Percentiles rank a stretch among this genome's conserved stretches.
Evolutionary conservation across 192 early-diverging fungal species (phyloP).

Genomic region (Ramicandelaber brevisporus): DNA sequence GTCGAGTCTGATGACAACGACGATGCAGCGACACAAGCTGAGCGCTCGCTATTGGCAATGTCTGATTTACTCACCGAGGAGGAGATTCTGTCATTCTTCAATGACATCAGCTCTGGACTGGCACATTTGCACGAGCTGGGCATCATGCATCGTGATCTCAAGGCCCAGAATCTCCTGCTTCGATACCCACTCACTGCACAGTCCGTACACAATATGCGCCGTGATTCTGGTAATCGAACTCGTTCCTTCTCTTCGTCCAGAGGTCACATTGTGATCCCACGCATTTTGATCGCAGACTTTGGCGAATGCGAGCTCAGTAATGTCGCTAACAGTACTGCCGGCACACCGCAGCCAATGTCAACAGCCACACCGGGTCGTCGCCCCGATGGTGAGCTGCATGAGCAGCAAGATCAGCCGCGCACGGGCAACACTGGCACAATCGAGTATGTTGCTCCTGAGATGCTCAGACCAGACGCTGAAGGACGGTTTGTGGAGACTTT

Average conservation of each 20-base stretch:
- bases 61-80: constrained; percentile 27
- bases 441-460: constrained; percentile 82
- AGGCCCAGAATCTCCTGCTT: constrained; percentile 77
- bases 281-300: constrained; percentile 83
- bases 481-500: constrained; percentile 55
- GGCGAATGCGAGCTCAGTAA: constrained; percentile 96
- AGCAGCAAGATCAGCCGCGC: constrained; percentile 35
- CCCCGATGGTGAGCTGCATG: too few relatives aligned
- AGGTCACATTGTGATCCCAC: too few relatives aligned
- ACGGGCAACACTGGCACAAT: constrained; percentile 87
- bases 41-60: too few relatives aligned
- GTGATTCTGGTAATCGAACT: background rate
- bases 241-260: too few relatives aligned
- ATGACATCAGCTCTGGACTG: constrained; percentile 77
- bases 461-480: constrained; percentile 23
- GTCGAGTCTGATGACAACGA: too few relatives aligned
- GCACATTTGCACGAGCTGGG: constrained; percentile 66
- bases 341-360: too few relatives aligned
- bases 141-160: constrained; percentile 84
- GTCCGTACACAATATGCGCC: constrained; percentile 1
- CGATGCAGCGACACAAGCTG: too few relatives aligned
- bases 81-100: constrained; percentile 68
- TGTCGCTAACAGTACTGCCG: too few relatives aligned
- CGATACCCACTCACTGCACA: constrained; percentile 33
- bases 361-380: too few relatives aligned